Evolutionary conservation across 1,139 yeast species (phyloP).

Genomic region (Kurtzmaniella quercitrusa): DNA sequence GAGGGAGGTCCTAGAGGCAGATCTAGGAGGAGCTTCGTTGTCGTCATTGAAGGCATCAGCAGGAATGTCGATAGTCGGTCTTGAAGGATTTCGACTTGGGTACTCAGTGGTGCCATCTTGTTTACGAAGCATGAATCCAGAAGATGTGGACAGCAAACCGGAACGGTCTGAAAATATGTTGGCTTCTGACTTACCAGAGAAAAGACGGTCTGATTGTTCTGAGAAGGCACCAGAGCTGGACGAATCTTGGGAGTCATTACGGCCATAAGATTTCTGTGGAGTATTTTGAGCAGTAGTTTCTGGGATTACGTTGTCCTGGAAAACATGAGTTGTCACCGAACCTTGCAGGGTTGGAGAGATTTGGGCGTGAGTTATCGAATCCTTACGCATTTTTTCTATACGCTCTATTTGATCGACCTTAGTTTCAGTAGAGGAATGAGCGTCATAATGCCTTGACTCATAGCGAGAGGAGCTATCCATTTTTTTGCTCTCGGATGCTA

Average conservation of each 20-base stretch:
- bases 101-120: background rate
- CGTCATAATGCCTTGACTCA: background rate
- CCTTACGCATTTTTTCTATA: background rate
- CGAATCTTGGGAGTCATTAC: background rate
- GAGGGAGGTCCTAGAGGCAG: background rate
- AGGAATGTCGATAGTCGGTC: conserved; percentile 1
- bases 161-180: conserved; percentile 1
- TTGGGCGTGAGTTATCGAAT: background rate
- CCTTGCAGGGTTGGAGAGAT: background rate
- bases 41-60: conserved; percentile 10
- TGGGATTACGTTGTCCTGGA: background rate
- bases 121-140: background rate
- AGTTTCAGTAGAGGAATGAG: background rate
- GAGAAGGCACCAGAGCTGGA: background rate
- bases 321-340: background rate
- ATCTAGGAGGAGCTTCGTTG: conserved; percentile 13
- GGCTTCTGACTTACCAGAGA: conserved; percentile 1
- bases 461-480: too few relatives aligned
- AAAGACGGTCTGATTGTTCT: conserved; percentile 1
- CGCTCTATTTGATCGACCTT: background rate
- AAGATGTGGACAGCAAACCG: background rate
- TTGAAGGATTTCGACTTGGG: conserved; percentile 1
- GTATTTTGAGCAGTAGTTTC: background rate
- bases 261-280: background rate
- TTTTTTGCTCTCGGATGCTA: background rate